Conservation (phyloP, 352 stramenopile genomes). For the Pythium brachiatum region DNA sequence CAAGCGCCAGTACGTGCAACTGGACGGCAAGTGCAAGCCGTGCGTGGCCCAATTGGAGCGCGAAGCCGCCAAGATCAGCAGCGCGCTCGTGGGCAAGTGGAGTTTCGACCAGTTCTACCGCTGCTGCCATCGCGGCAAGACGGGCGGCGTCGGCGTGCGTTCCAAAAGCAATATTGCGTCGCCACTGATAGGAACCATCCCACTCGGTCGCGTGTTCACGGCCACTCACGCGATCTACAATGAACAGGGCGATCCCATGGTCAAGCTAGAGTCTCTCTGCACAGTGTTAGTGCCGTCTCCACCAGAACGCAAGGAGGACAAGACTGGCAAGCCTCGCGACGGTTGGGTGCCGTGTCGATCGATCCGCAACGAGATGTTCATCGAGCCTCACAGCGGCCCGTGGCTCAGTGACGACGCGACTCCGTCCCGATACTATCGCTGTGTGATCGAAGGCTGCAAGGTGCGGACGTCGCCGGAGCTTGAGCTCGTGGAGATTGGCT, state of each 20-base stretch:
- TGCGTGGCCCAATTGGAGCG: constrained; percentile 55
- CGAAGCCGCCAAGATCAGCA: constrained; percentile 23
- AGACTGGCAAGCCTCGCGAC: constrained; percentile 25
- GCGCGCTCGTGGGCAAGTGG: constrained; percentile 46
- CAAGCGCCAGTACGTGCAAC: constrained; percentile 63
- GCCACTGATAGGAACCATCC: constrained; percentile 56
- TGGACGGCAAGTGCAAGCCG: constrained; percentile 59
- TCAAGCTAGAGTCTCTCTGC: constrained; percentile 52
- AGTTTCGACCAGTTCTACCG: constrained; percentile 61
- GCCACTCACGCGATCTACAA: constrained; percentile 61
- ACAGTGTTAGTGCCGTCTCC: constrained; percentile 20
- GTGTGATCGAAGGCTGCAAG: constrained; percentile 79
- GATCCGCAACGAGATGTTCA: constrained; percentile 68
- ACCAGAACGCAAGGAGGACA: neutral
- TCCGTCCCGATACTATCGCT: constrained; percentile 42
- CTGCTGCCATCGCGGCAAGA: constrained; percentile 67
- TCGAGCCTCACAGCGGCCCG: constrained; percentile 55
- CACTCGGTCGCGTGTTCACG: constrained; percentile 60
- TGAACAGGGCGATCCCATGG: constrained; percentile 73
- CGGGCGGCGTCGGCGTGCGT: constrained; percentile 59
- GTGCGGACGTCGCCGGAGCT: constrained; percentile 48
- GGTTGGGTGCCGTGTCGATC: constrained; percentile 71
- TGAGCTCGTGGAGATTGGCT: constrained; percentile 60
- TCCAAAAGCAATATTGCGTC: constrained; percentile 69
- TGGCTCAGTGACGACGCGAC: constrained; percentile 18